These are phyloP conservation scores for Cicer yamashitae DNA, from an alignment of 306 rosid species.

Conservation along the genomic window DNA sequence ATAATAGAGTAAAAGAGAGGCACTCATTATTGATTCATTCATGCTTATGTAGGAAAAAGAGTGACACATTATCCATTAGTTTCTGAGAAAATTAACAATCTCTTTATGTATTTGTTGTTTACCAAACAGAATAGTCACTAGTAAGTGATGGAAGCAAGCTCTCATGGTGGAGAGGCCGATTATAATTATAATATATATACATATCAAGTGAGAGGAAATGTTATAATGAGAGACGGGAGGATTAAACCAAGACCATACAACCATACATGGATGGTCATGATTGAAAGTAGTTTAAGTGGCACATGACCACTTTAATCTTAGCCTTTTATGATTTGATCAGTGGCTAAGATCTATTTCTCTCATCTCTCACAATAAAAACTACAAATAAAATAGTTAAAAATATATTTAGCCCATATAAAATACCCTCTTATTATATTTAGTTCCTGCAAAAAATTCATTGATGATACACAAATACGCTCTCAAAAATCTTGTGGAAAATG, in stretches of 20 bases:
- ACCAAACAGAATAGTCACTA: no score
- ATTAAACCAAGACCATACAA: no score
- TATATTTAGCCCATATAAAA: not conserved
- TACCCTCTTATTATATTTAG: not conserved
- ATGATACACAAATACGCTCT: not conserved
- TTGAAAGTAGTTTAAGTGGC: no score
- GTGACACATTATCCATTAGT: conserved; percentile 5
- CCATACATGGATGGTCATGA: no score
- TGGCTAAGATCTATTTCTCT: no score
- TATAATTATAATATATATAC: no score
- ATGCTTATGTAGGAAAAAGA: conserved; percentile 6
- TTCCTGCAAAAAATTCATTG: not conserved
- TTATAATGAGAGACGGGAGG: no score
- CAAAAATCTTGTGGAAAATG: not conserved
- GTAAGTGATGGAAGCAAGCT: no score
- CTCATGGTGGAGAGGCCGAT: no score
- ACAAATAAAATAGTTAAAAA: not conserved
- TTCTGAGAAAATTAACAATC: conserved; percentile 20
- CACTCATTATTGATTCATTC: not conserved
- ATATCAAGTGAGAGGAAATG: no score
- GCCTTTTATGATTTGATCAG: no score
- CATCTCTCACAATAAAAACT: not conserved
- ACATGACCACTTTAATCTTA: no score
- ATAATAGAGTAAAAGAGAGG: not conserved
- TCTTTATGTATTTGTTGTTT: not conserved